Percentiles rank a stretch among this genome's conserved stretches.
Evolutionary conservation across 169 alveolate species (phyloP).

Genomic region (Amoebophrya sp.): DNA sequence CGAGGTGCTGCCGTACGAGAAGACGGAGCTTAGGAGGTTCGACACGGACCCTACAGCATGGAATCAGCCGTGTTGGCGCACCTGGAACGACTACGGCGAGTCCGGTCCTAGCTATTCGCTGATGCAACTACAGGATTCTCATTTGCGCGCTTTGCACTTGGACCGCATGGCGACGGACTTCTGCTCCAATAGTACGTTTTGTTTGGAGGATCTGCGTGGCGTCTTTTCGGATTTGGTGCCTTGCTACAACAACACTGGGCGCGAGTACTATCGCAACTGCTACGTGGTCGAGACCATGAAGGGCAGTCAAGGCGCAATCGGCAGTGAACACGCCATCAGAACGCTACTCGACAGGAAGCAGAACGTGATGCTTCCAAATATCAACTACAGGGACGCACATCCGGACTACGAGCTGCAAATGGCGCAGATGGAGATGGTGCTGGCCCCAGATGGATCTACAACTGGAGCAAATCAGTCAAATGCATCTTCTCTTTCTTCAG

Average conservation of each 20-base stretch:
- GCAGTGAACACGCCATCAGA: too few species aligned
- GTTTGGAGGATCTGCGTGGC: not conserved
- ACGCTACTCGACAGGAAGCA: not conserved
- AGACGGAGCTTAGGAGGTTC: not conserved
- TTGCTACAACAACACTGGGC: not conserved
- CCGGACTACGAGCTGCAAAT: not conserved
- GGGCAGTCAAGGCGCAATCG: too few species aligned
- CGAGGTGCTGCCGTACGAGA: not conserved
- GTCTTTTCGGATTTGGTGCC: not conserved
- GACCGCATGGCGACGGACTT: not conserved
- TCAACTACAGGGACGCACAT: constrained; percentile 9
- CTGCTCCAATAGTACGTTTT: not conserved
- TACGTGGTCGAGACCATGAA: not conserved
- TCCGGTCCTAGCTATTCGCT: not conserved
- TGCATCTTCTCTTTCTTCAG: not conserved
- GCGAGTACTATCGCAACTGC: not conserved
- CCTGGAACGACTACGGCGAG: not conserved
- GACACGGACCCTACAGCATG: not conserved
- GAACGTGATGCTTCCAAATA: not conserved
- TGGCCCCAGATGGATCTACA: too few species aligned
- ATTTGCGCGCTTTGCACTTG: not conserved
- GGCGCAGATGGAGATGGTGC: not conserved
- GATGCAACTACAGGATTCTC: not conserved
- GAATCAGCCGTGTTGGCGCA: not conserved
- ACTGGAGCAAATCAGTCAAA: too few species aligned